A percentile compares a stretch with the other conserved stretches of the same genome.
phyloP scores from a whole-genome alignment of 768 basidiomycete species.

The Suillus americanus region DNA sequence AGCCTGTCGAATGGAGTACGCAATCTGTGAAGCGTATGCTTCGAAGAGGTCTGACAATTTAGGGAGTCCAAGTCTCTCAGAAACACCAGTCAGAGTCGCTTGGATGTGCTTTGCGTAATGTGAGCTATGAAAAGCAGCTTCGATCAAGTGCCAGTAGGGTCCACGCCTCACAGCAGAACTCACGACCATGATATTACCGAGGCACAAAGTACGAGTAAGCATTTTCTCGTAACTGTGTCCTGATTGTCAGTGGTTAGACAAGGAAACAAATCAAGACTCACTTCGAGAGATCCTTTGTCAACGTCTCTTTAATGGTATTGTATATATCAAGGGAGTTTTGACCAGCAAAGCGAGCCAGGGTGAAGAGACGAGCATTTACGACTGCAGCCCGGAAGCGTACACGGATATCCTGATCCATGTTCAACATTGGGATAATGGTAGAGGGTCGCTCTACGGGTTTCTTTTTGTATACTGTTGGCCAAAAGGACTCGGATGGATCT shows the following conservation, averaged over 20 bases:
- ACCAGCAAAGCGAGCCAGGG: slow-evolving; percentile 39
- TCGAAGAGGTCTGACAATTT: slow-evolving; percentile 66
- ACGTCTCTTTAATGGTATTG: slow-evolving; percentile 40
- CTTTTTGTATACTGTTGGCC: slow-evolving; percentile 38
- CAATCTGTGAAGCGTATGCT: slow-evolving; percentile 75
- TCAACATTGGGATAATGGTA: slow-evolving; percentile 50
- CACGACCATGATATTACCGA: slow-evolving; percentile 78
- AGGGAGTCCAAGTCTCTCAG: slow-evolving; percentile 64
- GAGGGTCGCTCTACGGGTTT: slow-evolving; percentile 38
- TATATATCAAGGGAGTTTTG: slow-evolving; percentile 43
- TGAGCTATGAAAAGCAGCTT: slow-evolving; percentile 46
- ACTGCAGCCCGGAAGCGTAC: slow-evolving; percentile 78
- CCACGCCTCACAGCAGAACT: slow-evolving; percentile 76
- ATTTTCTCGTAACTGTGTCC: slow-evolving; percentile 66
- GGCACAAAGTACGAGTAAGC: slow-evolving; percentile 66
- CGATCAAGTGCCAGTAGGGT: slow-evolving; percentile 87
- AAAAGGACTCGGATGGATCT: slow-evolving; percentile 54
- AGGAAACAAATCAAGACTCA: slow-evolving; percentile 33
- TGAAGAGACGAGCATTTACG: slow-evolving; percentile 58
- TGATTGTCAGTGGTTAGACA: slow-evolving; percentile 14
- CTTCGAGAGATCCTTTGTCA: slow-evolving; percentile 49
- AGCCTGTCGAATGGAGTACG: slow-evolving; percentile 58
- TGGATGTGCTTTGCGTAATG: slow-evolving; percentile 35
- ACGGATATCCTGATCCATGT: slow-evolving; percentile 74
- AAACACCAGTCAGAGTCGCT: slow-evolving; percentile 59